Evolutionary conservation across 2,329 filamentous ascomycete species (phyloP).

Genomic region (Domatiomyces globalis): DNA sequence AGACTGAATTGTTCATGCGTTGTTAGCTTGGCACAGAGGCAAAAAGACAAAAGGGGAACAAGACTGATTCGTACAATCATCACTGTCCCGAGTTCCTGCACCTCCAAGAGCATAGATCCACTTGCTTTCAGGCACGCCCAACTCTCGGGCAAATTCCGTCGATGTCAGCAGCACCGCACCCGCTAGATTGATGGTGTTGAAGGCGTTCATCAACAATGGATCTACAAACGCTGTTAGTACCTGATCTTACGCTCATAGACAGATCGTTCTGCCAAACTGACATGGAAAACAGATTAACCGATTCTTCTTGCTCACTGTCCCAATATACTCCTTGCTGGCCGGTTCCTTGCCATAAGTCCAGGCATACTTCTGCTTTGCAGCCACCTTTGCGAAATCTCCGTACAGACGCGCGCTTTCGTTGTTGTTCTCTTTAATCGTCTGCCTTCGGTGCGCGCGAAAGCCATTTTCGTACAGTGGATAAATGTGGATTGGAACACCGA

Average conservation of each 20-base stretch:
- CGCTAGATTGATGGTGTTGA: slow-evolving; percentile 53
- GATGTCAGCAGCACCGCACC: slow-evolving; percentile 48
- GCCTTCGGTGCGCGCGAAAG: slow-evolving; percentile 43
- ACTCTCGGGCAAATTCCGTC: slow-evolving; percentile 36
- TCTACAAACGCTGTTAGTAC: slow-evolving; percentile 30
- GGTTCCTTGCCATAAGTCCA: slow-evolving; percentile 42
- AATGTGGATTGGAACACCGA: slow-evolving; percentile 51
- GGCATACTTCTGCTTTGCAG: slow-evolving; percentile 38
- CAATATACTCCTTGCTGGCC: slow-evolving; percentile 39
- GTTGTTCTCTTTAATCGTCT: slow-evolving; percentile 43
- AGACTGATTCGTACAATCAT: slow-evolving; percentile 33
- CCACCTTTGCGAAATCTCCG: slow-evolving; percentile 44
- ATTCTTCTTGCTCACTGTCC: slow-evolving; percentile 41
- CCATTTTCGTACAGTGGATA: slow-evolving; percentile 56
- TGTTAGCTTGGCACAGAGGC: slow-evolving; percentile 1
- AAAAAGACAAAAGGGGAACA: background rate
- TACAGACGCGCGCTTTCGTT: slow-evolving; percentile 47
- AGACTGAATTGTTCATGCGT: slow-evolving; percentile 33
- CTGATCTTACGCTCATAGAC: background rate
- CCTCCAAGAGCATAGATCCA: slow-evolving; percentile 54
- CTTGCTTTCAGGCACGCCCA: slow-evolving; percentile 40
- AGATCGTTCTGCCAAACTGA: slow-evolving; percentile 23
- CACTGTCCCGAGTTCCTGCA: slow-evolving; percentile 45
- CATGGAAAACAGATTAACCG: slow-evolving; percentile 56
- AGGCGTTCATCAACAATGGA: slow-evolving; percentile 56